Evolutionary conservation across 768 basidiomycete species (phyloP), one percentile per base, ranked within the genome.

Genomic region (Collybia sordida): DNA sequence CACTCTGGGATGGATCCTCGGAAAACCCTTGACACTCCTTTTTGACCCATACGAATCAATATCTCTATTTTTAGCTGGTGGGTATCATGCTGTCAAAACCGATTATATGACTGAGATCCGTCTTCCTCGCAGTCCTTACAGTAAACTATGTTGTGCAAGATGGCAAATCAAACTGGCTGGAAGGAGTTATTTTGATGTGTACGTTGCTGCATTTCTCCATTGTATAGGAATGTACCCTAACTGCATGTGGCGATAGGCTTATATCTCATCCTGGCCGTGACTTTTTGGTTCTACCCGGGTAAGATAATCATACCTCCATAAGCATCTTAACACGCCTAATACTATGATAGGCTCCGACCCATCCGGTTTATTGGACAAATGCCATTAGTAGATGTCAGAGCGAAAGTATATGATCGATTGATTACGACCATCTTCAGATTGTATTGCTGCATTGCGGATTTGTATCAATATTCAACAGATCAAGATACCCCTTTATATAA

Each of bases 111-210:
- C 22, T 41, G 35, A 41, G 37, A 42, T n/a, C 9, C n/a, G 28
- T 49, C 31, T 15, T 37, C 6, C 50, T 12, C 31, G 11, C 14
- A 86, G 86, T 91, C 12, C 71, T 91, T 56, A 89, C 90, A 3
- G 90, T 96, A 67, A 90, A 88, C 61, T 91, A 90, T 60, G 85
- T 87, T 18, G 80, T 95, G 4, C 79, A 83, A 42, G 95, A 97
- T 57, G 93, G 93, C 11, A 88, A 83, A 62, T 90, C 86, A 23
- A 96, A 95, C 65, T 97, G 93, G 74, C 74, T 97, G n/a, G 93
- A 96, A 66, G 91, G 90, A 2, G 73, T 77, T 59, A 69, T 79
- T 28, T 58, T 93, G 19, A 85, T 88, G 74, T 80, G 85, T 83
- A 65, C 54, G 80, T 70, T 31, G 5, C 5, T 31, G 56, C 50